These are phyloP conservation scores for Saposhnikovia divaricata DNA, from an alignment of 129 eudicot genomes.

Conservation along the genomic window DNA sequence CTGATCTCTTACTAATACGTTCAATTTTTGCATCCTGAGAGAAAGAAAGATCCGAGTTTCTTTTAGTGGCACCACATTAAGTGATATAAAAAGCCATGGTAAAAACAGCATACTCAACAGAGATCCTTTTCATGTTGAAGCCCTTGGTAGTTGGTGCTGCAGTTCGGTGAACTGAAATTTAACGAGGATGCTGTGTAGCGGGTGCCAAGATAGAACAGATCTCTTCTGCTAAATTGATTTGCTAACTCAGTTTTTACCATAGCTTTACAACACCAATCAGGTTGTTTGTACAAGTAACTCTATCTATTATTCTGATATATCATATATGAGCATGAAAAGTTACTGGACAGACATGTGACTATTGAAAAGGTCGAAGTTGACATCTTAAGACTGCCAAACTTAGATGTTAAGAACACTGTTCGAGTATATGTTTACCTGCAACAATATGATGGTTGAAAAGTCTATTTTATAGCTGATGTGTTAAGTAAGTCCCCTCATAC, in stretches of 20 bases:
- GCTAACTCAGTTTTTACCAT: background rate
- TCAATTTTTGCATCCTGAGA: background rate
- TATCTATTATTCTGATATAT: background rate
- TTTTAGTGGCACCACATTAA: background rate
- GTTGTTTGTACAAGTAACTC: background rate
- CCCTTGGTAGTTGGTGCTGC: background rate
- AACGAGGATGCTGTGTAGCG: background rate
- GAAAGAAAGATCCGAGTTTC: background rate
- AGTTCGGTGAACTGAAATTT: background rate
- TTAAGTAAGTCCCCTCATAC: background rate
- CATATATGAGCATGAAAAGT: background rate
- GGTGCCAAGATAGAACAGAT: background rate
- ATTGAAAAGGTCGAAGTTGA: background rate
- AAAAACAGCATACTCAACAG: background rate
- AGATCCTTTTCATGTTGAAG: background rate
- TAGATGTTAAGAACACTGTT: background rate
- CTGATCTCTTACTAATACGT: background rate
- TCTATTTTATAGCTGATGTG: background rate
- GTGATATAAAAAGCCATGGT: background rate
- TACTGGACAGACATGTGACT: background rate
- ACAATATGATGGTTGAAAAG: background rate
- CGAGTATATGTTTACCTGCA: background rate
- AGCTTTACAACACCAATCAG: background rate
- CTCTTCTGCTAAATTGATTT: background rate
- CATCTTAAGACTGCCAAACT: background rate